Evolutionary conservation across 2,329 filamentous ascomycete genomes (phyloP), one percentile per base, ranked within the genome.

Genomic region (Ophiostoma piceae): DNA sequence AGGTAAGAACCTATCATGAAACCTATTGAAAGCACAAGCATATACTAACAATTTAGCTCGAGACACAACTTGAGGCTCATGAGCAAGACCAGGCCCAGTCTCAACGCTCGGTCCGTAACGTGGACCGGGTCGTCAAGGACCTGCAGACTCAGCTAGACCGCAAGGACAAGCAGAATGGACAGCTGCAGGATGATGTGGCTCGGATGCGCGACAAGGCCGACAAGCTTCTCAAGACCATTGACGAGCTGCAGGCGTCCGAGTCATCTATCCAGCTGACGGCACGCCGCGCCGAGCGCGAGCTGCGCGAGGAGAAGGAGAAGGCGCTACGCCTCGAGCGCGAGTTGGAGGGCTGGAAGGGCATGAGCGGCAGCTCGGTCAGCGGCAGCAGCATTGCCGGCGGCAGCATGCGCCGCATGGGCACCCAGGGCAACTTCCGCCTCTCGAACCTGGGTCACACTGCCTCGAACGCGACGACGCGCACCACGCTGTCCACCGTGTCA

Each of bases 51-150:
- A 43, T 54, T 68, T 77, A 97, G 91, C 90, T 99, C 75, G 94
- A 99, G 80, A 87, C 88, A 32, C 90, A 94, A 74, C 87, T 97
- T 37, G 93, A 97, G 78, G 84, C 89, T 32, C 92, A 96, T 73
- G 92, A 96, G 78, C 88, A 85, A 60, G 89, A 90, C 74, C 89
- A 91, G 71, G 90, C 86, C 74, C 90, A 92, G 75, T 92, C 94
- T 72, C 91, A 94, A 75, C 91, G 94, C 70, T 94, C 91, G 67
- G 89, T 92, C 29, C 93, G 95, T 75, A 97, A 96, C 77, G 90
- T 97, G 35, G 95, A 98, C 81, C 92, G 94, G 72, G 92, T 89
- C 1, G 93, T 98, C 76, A 95, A 95, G 79, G 95, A 98, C 79
- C 86, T 98, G 32, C 92, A 97, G 79, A 85, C 88, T 32, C 94